Conservation (phyloP, 495 filamentous ascomycete species). For the Annulohypoxylon maeteangense region DNA sequence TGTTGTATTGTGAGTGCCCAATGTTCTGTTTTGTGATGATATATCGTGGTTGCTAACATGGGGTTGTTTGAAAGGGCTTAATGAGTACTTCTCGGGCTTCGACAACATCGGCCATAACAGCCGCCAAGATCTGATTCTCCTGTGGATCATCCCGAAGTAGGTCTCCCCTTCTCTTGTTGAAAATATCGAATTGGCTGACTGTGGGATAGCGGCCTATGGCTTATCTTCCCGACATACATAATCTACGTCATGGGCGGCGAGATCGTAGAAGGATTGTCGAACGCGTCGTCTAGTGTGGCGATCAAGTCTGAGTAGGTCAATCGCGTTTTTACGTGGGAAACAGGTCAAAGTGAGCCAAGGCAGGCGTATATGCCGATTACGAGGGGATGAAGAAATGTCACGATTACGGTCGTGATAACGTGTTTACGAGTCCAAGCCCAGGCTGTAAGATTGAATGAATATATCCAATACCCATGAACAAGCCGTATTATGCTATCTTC, state of each 20-base stretch:
- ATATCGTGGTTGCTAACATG: constrained; percentile 19
- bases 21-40: neutral
- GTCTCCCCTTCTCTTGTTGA: constrained; percentile 38
- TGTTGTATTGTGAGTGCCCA: constrained; percentile 77
- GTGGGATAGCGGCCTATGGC: constrained; percentile 74
- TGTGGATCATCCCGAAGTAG: constrained; percentile 88
- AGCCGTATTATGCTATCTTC: neutral
- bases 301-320: constrained; percentile 32
- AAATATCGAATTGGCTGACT: constrained; percentile 16
- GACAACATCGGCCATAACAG: constrained; percentile 83
- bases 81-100: constrained; percentile 81
- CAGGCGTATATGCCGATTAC: neutral
- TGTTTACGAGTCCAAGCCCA: neutral
- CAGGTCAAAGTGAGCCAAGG: neutral
- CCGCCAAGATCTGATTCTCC: constrained; percentile 62
- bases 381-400: neutral
- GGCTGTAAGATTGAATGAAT: constrained; percentile 3
- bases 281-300: constrained; percentile 25
- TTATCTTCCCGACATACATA: constrained; percentile 77
- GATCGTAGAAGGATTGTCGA: constrained; percentile 71
- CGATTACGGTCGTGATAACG: neutral
- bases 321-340: neutral
- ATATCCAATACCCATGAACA: neutral
- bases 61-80: constrained; percentile 67
- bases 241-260: constrained; percentile 75